Evolutionary conservation across 169 alveolate species (phyloP), one percentile per base, ranked within the genome.

Genomic region (Cryptosporidium ubiquitum): DNA sequence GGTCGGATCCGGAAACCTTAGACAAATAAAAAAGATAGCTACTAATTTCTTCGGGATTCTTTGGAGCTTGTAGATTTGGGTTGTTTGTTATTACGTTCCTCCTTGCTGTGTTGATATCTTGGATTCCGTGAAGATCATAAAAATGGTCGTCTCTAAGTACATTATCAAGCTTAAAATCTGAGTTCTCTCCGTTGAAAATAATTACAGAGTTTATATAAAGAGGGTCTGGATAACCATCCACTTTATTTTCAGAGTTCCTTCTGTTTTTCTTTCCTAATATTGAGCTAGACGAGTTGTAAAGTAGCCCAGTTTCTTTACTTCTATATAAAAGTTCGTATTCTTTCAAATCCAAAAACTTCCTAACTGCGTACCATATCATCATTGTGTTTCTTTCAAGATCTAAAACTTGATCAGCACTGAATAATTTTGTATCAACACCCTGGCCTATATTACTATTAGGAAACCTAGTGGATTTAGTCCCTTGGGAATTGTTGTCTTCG

Each of bases 301-400:
- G 14, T 20, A 55, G 16, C 23, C 55, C 73, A 26, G 37, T 79
- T 23, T 79, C 68, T 20, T 66, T 79, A 6, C 55, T 61, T 79
- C 55, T 79, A 29, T 60, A 79, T 40, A 58, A 14, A 64, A 58
- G 61, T 61, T 79, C 89, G 20, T 69, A 37, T 23, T 37, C 39
- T 23, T 42, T 44, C 16, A 64, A 39, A 37, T 39, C 58, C 35
- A 79, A 61, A 39, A 79, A 79, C 31, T 79, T 79, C 5, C 89
- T 57, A 5, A 79, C 75, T 9, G 89, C 71, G 40, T 79, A 79
- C 89, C 89, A 79, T 2, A 12, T 44, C 89, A 79, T 61, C 61
- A 79, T 79, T 26, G 89, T 79, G 26, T 73, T 51, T 20, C 85
- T 73, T 57, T 73, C 85, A 14, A 73, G 68, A 73, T 73, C 85